These are phyloP conservation scores for Diaporthe eres DNA, from an alignment of 2,329 filamentous ascomycete genomes.

Conservation along the genomic window DNA sequence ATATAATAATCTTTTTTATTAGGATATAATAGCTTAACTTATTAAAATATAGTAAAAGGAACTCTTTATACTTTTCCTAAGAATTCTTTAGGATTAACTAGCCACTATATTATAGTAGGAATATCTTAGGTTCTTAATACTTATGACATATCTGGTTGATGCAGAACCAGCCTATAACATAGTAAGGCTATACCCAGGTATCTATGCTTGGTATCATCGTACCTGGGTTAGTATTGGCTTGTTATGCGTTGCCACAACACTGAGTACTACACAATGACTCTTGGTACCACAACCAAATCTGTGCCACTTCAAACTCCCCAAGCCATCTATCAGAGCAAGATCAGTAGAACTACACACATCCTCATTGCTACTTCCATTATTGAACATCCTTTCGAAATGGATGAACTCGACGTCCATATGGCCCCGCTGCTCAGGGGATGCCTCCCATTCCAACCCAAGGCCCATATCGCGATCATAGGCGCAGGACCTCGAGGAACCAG, in stretches of 20 bases:
- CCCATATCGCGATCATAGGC: slow-evolving; percentile 14
- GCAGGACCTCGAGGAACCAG: slow-evolving; percentile 24
- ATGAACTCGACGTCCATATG: neutral
- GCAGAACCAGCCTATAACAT: neutral
- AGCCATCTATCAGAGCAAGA: neutral
- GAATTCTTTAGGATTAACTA: too few species aligned
- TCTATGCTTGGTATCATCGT: neutral
- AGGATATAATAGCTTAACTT: too few species aligned
- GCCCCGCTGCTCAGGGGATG: neutral
- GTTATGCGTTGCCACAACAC: neutral
- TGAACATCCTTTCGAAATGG: neutral
- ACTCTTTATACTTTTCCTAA: too few species aligned
- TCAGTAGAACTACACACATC: neutral
- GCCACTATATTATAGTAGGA: too few species aligned
- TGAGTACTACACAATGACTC: neutral
- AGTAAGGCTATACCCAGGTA: too few species aligned
- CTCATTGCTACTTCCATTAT: neutral
- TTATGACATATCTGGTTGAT: neutral
- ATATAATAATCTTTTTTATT: too few species aligned
- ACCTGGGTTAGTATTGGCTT: neutral
- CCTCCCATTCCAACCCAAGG: neutral
- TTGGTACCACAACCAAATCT: neutral
- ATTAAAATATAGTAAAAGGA: too few species aligned
- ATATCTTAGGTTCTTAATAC: too few species aligned
- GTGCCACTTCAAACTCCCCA: too few species aligned